Conservation (phyloP, 805 yeast species). For the Pichia rugopelliculosa region DNA sequence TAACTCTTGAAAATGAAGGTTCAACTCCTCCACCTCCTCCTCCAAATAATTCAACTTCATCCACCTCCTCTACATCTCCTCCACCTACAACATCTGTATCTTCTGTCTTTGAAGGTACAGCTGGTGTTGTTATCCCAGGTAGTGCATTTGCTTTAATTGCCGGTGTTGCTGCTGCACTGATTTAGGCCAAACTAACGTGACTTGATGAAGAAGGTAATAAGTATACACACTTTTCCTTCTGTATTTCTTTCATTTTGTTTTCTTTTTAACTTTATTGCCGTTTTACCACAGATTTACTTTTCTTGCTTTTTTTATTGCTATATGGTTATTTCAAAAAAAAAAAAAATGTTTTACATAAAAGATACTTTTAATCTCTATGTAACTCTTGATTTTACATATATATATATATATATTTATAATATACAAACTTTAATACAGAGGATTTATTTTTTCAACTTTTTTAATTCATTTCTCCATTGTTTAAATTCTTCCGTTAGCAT, state of each 20-base stretch:
- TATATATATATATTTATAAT: neutral
- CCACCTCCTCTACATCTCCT: neutral
- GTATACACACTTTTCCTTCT: neutral
- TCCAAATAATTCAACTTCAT: neutral
- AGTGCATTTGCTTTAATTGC: neutral
- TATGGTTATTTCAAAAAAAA: too few species aligned
- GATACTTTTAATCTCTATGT: too few species aligned
- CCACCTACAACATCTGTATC: too few species aligned
- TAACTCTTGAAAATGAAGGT: conserved; percentile 3
- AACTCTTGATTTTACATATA: neutral
- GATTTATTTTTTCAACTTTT: neutral
- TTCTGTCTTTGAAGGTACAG: neutral
- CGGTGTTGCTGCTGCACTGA: neutral
- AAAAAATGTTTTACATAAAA: too few species aligned
- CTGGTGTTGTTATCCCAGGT: neutral
- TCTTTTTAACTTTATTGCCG: too few species aligned
- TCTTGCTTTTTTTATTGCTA: too few species aligned
- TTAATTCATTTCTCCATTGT: conserved; percentile 41
- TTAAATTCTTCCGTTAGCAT: conserved; percentile 45
- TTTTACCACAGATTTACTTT: too few species aligned
- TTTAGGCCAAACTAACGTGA: neutral
- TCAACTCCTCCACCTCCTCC: neutral
- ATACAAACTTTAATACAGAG: neutral
- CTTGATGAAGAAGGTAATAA: too few species aligned
- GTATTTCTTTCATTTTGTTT: neutral